Evolutionary conservation across 257 asterid genomes (phyloP).

Genomic region (Sherardia arvensis): DNA sequence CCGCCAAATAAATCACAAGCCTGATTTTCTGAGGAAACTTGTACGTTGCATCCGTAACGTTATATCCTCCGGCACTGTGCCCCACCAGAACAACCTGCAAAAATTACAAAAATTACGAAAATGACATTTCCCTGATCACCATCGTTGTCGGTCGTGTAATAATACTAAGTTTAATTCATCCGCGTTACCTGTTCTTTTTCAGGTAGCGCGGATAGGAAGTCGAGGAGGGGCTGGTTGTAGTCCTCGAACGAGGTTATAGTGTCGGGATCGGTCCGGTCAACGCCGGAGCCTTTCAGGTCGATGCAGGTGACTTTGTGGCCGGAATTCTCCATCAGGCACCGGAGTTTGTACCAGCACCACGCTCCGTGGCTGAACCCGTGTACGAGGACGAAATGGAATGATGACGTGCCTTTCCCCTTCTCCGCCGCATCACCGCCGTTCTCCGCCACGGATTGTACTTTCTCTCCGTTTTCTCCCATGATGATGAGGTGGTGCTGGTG

Average conservation of each 20-base stretch:
- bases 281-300: slow-evolving; percentile 68
- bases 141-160: neutral
- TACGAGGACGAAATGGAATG: slow-evolving; percentile 59
- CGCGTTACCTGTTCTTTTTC: slow-evolving; percentile 42
- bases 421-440: neutral
- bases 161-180: no score
- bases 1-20: slow-evolving; percentile 61
- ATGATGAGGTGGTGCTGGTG: neutral
- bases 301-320: slow-evolving; percentile 71
- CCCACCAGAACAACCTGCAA: slow-evolving; percentile 82
- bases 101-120: neutral
- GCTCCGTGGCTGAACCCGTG: slow-evolving; percentile 71
- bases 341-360: slow-evolving; percentile 91
- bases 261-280: slow-evolving; percentile 60
- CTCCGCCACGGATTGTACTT: neutral
- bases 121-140: neutral
- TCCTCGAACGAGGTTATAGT: slow-evolving; percentile 45
- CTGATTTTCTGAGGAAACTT: slow-evolving; percentile 51
- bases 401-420: neutral
- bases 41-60: slow-evolving; percentile 49
- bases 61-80: slow-evolving; percentile 86
- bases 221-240: slow-evolving; percentile 63
- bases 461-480: neutral
- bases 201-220: slow-evolving; percentile 40
- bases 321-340: slow-evolving; percentile 45